Conservation (phyloP, 345 rosid species). For the Passiflora organensis region DNA sequence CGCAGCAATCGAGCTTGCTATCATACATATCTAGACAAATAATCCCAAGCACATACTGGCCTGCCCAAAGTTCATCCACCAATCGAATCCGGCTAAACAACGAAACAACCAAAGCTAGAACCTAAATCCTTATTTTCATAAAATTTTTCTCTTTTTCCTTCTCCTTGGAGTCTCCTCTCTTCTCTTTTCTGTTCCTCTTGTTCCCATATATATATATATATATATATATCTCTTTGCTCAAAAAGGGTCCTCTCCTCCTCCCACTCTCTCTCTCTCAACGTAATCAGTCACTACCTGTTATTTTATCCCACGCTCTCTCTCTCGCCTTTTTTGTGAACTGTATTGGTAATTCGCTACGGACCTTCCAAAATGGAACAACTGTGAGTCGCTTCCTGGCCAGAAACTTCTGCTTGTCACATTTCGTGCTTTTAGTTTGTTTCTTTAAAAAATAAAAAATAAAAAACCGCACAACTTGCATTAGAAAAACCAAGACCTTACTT, state of each 20-base stretch:
- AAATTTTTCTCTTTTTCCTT: constrained; percentile 21
- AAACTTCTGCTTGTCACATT: neutral
- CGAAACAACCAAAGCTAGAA: neutral
- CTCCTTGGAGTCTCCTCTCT: constrained; percentile 8
- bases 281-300: neutral
- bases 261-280: neutral
- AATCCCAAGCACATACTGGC: neutral
- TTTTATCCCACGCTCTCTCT: neutral
- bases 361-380: constrained; percentile 2
- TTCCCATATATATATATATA: constrained; percentile 14
- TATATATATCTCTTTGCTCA: neutral
- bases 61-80: constrained; percentile 10
- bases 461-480: neutral
- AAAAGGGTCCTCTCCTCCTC: neutral
- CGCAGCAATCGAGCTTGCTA: constrained; percentile 25
- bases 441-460: too few species aligned
- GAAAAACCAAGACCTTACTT: neutral
- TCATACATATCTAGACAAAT: constrained; percentile 1
- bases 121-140: neutral
- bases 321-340: too few species aligned
- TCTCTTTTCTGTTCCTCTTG: constrained; percentile 13
- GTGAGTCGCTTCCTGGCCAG: constrained; percentile 1
- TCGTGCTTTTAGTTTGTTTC: neutral
- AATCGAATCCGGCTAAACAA: constrained; percentile 12
- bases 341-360: neutral